Conservation (phyloP, 2,329 filamentous ascomycete genomes). For the Didymella exigua region DNA sequence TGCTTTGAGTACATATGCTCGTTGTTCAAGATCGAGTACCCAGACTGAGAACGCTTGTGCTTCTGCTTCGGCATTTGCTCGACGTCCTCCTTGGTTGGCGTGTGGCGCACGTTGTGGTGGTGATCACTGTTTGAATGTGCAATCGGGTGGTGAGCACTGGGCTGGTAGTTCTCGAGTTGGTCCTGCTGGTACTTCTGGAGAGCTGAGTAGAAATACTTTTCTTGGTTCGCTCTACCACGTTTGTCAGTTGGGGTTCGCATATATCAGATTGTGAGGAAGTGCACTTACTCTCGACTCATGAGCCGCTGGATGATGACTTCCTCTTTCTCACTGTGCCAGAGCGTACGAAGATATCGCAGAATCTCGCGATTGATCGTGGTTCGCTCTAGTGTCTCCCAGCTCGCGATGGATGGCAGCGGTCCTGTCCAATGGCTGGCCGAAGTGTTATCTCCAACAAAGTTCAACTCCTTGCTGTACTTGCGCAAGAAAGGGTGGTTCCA, state of each 20-base stretch:
- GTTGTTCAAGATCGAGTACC: constrained; percentile 63
- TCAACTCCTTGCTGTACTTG: constrained; percentile 75
- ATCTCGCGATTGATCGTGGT: constrained; percentile 81
- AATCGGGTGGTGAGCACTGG: constrained; percentile 65
- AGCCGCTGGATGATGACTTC: constrained; percentile 73
- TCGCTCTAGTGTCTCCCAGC: constrained; percentile 65
- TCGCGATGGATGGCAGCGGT: constrained; percentile 61
- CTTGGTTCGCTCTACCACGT: constrained; percentile 74
- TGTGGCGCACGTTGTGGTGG: constrained; percentile 56
- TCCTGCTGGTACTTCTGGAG: constrained; percentile 82
- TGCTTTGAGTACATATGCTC: constrained; percentile 57
- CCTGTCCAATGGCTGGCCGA: constrained; percentile 59
- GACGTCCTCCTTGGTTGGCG: constrained; percentile 34
- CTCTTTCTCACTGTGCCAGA: constrained; percentile 87
- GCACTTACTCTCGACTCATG: constrained; percentile 51
- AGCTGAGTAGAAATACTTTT: constrained; percentile 91
- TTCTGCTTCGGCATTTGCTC: constrained; percentile 43
- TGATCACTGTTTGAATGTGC: constrained; percentile 91
- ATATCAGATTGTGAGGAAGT: background rate
- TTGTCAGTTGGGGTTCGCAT: background rate
- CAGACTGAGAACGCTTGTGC: constrained; percentile 57
- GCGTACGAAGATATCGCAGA: constrained; percentile 80
- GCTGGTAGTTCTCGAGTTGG: constrained; percentile 82
- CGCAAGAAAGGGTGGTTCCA: constrained; percentile 86
- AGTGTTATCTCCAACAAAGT: constrained; percentile 65